These are phyloP conservation scores for Alternaria dauci DNA, from an alignment of 2,329 filamentous ascomycete genomes.

Conservation along the genomic window DNA sequence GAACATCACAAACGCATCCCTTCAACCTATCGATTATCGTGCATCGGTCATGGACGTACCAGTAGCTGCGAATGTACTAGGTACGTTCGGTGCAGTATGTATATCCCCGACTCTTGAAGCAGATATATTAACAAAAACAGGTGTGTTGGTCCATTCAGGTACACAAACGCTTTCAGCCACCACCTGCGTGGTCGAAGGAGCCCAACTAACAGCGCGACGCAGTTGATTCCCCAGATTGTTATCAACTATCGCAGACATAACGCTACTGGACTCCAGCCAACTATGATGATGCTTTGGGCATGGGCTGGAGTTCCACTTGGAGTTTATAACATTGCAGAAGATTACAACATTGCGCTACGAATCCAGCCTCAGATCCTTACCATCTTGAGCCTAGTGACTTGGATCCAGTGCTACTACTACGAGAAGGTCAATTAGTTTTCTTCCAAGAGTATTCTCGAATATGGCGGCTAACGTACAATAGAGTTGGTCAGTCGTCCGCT, in stretches of 20 bases:
- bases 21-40: background rate
- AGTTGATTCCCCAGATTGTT: slow-evolving; percentile 74
- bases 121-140: slow-evolving; percentile 24
- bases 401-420: slow-evolving; percentile 66
- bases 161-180: slow-evolving; percentile 7
- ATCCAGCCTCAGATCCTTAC: slow-evolving; percentile 67
- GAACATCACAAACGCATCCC: background rate
- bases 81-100: slow-evolving; percentile 66
- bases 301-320: slow-evolving; percentile 73
- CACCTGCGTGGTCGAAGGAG: background rate
- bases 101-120: too few relatives aligned
- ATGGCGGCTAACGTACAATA: slow-evolving; percentile 33
- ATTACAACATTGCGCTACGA: slow-evolving; percentile 62
- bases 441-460: background rate
- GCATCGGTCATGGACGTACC: slow-evolving; percentile 61
- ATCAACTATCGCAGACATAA: slow-evolving; percentile 73
- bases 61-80: slow-evolving; percentile 65
- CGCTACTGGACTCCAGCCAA: slow-evolving; percentile 70
- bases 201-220: slow-evolving; percentile 10
- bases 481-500: slow-evolving; percentile 63
- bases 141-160: slow-evolving; percentile 73
- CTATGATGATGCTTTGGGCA: slow-evolving; percentile 78
- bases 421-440: slow-evolving; percentile 45
- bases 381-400: slow-evolving; percentile 61
- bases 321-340: slow-evolving; percentile 64